Evolutionary conservation across 306 rosid genomes (phyloP).

Genomic region (Begonia masoniana): DNA sequence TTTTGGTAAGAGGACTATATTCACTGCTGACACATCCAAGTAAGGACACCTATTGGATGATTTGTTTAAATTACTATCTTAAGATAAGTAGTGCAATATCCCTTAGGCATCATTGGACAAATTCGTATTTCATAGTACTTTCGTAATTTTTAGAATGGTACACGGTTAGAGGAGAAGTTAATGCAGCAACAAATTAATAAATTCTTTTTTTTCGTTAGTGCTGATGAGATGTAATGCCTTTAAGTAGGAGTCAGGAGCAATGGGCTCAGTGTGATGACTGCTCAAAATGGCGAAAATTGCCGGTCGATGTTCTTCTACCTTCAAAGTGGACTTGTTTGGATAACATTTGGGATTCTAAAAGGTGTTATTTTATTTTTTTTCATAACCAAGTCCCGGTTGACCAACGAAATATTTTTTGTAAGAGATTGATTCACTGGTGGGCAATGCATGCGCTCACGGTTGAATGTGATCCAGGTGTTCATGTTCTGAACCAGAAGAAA

Average conservation of each 20-base stretch:
- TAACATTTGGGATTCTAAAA: constrained; percentile 76
- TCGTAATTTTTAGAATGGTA: background rate
- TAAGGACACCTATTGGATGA: constrained; percentile 24
- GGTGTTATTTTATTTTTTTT: constrained; percentile 29
- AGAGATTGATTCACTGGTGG: constrained; percentile 5
- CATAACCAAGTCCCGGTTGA: constrained; percentile 1
- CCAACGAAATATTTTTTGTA: constrained; percentile 2
- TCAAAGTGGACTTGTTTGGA: constrained; percentile 86
- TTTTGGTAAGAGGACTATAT: constrained; percentile 83
- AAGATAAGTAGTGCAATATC: constrained; percentile 1
- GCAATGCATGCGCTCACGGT: background rate
- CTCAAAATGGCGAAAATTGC: constrained; percentile 89
- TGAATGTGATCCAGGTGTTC: constrained; percentile 34
- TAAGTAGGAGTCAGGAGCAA: constrained; percentile 64
- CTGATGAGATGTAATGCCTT: constrained; percentile 16
- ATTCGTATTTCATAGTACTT: no score
- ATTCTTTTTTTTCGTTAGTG: background rate
- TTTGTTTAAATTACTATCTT: background rate
- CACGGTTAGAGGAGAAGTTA: no score
- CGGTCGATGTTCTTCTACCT: constrained; percentile 78
- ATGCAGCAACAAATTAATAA: no score
- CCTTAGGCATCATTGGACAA: no score
- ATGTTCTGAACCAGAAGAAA: constrained; percentile 65
- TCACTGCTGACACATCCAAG: constrained; percentile 58
- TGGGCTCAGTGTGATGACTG: constrained; percentile 97